Percentiles rank a stretch among this genome's conserved stretches.
These are phyloP conservation scores for Olyra latifolia DNA, from an alignment of 176 grass and related monocot genomes.

Conservation along the genomic window DNA sequence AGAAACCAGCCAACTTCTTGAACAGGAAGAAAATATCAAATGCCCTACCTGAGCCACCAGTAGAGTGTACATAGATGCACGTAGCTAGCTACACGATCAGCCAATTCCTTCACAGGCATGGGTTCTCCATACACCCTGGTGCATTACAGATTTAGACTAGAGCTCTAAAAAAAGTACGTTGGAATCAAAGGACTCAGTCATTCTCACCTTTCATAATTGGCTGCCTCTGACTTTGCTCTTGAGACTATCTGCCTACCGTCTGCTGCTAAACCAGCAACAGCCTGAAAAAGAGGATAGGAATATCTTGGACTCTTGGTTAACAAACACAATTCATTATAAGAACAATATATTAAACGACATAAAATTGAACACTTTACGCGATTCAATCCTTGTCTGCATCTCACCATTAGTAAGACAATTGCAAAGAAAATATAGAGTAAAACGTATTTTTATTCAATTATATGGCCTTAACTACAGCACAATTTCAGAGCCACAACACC, in stretches of 20 bases:
- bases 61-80: conserved; percentile 87
- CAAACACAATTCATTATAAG: neutral
- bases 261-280: conserved; percentile 74
- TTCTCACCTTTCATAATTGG: conserved; percentile 66
- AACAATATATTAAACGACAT: neutral
- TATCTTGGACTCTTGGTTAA: conserved; percentile 3
- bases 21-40: neutral
- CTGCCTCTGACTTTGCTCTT: conserved; percentile 77
- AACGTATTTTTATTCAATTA: neutral
- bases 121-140: conserved; percentile 67
- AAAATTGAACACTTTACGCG: neutral
- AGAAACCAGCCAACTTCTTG: conserved; percentile 11
- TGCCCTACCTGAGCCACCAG: conserved; percentile 73
- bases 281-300: conserved; percentile 34
- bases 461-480: neutral
- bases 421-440: neutral
- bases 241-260: conserved; percentile 85
- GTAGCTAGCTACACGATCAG: conserved; percentile 83
- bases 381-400: neutral
- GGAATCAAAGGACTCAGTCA: neutral
- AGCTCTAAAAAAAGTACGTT: neutral
- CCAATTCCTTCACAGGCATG: conserved; percentile 80
- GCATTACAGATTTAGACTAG: neutral
- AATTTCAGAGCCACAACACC: neutral
- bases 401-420: neutral